Base-by-base conservation (phyloP, 2,329 filamentous ascomycete species). In the Teratosphaeria pseudoeucalypti region DNA sequence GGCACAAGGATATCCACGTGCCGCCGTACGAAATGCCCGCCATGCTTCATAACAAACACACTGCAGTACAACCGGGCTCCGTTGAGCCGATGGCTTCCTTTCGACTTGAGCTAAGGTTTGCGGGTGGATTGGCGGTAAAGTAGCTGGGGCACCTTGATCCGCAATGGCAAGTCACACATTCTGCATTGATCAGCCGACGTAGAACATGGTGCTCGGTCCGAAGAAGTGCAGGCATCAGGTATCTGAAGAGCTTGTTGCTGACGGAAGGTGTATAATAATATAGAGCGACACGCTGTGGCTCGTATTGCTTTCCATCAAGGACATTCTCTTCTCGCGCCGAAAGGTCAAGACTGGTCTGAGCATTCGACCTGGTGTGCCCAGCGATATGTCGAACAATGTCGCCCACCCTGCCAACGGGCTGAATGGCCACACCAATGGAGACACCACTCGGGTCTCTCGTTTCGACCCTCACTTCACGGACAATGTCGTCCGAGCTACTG, bases 401-500 rank as follows among this genome's bases (percentile, higher is more conserved):
- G 34, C 16, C 12, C 59, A 59, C 19, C 39, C 52, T n/a, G 27
- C 39, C n/a, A 57, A 57, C 49, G 55, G 58, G 9, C 11, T 29
- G 10, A 55, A 47, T n/a, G 59, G 34, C 26, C 27, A 60, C 9
- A 56, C 39, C 9, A 53, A n/a, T 9, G 43, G 56, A 2, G 43
- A 55, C 19, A 56, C 26, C 9, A 34, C 57, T 6, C 56, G 39
- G 29, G 39, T 54, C 6, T 63, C 61, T 26, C 56, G 57, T 5
- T 65, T 61, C 39, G 69, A 73, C 58, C 70, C 71, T 5, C 64
- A 67, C 59, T 73, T 73, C 60, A 75, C 73, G 6, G 64, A 70
- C 14, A 63, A 68, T 57, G 72, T 74, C 56, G 71, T 74, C 61
- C 68, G 69, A 19, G 65, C 73, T 7, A 74, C 69, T 55, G 72